These are phyloP conservation scores for Aureobasidium sp. DNA, from an alignment of 2,329 filamentous ascomycete genomes.

Conservation along the genomic window DNA sequence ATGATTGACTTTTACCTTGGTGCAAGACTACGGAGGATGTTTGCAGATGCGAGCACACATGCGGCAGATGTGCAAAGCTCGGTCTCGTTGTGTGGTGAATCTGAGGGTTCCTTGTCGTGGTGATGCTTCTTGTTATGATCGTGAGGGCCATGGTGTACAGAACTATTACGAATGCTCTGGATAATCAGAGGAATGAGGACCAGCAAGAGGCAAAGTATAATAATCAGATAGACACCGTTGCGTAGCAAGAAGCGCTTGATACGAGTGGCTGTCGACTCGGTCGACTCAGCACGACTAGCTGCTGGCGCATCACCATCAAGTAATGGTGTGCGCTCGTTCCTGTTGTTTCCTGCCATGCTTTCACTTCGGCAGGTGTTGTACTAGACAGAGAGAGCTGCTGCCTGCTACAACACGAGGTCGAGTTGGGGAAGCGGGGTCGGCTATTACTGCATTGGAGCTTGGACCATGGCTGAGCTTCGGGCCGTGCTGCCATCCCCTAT, in stretches of 20 bases:
- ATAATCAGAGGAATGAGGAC: background rate
- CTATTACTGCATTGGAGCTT: background rate
- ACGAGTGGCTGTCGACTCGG: background rate
- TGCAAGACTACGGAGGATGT: conserved; percentile 7
- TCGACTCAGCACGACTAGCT: background rate
- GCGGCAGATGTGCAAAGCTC: conserved; percentile 13
- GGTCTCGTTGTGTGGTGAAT: background rate
- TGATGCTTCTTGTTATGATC: background rate
- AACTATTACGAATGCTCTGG: background rate
- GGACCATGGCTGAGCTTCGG: background rate
- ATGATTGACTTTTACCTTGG: background rate
- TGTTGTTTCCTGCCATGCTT: conserved; percentile 5
- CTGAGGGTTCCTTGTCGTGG: background rate
- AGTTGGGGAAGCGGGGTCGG: conserved; percentile 10
- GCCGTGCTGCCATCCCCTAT: too few relatives aligned
- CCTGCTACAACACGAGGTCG: background rate
- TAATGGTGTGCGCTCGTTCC: conserved; percentile 4
- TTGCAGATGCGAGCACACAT: conserved; percentile 13
- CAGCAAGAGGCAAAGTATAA: background rate
- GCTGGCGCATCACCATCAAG: background rate
- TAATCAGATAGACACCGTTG: conserved; percentile 1
- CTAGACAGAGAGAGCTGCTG: background rate
- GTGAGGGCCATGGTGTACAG: background rate
- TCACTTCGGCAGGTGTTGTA: background rate
- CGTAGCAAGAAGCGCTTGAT: conserved; percentile 3